Evolutionary conservation across 2,329 filamentous ascomycete genomes (phyloP), one percentile per base, ranked within the genome.

Genomic region (Botrytis aclada): DNA sequence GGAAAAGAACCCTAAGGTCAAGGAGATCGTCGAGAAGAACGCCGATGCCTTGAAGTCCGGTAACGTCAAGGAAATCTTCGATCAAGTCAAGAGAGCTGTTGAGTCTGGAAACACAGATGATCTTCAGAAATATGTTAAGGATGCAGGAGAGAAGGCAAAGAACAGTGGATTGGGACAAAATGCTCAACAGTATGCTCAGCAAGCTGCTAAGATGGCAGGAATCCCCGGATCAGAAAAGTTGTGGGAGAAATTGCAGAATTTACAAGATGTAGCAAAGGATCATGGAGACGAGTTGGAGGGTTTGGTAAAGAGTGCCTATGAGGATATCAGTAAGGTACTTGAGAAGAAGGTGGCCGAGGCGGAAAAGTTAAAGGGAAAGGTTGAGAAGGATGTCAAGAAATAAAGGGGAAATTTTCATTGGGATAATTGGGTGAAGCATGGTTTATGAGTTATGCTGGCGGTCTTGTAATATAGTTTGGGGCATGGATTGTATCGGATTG

Each of bases 1-100:
- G 0, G 91, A 94, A 77, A 93, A 93, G 85, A 92, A 88, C 81
- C 91, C 92, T n/a, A 85, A 92, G 83, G 83, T 93, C 73, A 94
- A 93, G 84, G 85, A 93, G 81, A 81, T 93, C 0, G 80, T 94
- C 1, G 90, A 93, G 83, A 84, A 92, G 79, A 94, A 95, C 81
- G 85, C 86, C 64, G 89, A 92, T 72, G 82, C 86, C 0, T 82
- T 95, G 66, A 93, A 92, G 83, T 83, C 88, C 75, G 91, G 91
- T 25, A 91, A 93, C 77, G 82, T 88, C 22, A 83, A 84, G 67
- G 88, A 93, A 77, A 81, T 93, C 0, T 91, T 90, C 78, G 83
- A 88, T 69, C 88, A 89, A 80, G 85, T 90, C 70, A 89, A 88
- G 82, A 84, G 86, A 1, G 88, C 90, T 0, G 86, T 87, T 16